These are phyloP conservation scores for Jasminum sambac DNA, from an alignment of 257 asterid species.

Conservation along the genomic window DNA sequence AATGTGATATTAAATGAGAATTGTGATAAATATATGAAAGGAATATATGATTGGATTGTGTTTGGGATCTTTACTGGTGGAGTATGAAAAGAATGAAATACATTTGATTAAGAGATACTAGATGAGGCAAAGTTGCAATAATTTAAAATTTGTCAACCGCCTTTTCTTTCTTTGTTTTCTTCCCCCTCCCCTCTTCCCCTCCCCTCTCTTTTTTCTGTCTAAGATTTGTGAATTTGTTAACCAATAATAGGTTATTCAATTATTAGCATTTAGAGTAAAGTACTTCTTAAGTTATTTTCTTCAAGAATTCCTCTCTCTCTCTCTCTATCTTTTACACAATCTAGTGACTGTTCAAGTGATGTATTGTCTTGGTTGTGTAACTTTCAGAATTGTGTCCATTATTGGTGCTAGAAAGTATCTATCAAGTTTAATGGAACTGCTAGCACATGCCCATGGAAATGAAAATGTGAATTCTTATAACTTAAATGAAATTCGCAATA, in stretches of 20 bases:
- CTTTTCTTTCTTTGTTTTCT: no score
- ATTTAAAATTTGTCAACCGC: no score
- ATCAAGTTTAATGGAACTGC: constrained; percentile 55
- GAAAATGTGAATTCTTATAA: constrained; percentile 48
- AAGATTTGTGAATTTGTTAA: background rate
- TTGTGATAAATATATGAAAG: background rate
- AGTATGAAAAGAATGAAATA: background rate
- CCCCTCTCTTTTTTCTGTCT: background rate
- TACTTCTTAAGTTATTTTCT: background rate
- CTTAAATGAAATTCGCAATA: constrained; percentile 45
- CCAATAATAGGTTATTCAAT: background rate
- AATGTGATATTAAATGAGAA: background rate
- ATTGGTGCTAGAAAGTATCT: constrained; percentile 29
- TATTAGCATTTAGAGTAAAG: background rate
- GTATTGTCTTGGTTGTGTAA: constrained; percentile 12
- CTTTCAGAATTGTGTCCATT: constrained; percentile 28
- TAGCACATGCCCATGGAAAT: constrained; percentile 37
- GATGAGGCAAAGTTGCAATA: background rate
- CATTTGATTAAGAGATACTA: background rate
- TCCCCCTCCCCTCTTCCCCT: no score
- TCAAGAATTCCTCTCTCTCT: background rate
- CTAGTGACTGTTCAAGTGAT: constrained; percentile 19
- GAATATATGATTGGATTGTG: background rate
- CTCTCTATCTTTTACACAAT: constrained; percentile 13
- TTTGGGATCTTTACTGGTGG: background rate